These are phyloP conservation scores for Clavispora phyllophila DNA, from an alignment of 805 yeast species.

Conservation along the genomic window DNA sequence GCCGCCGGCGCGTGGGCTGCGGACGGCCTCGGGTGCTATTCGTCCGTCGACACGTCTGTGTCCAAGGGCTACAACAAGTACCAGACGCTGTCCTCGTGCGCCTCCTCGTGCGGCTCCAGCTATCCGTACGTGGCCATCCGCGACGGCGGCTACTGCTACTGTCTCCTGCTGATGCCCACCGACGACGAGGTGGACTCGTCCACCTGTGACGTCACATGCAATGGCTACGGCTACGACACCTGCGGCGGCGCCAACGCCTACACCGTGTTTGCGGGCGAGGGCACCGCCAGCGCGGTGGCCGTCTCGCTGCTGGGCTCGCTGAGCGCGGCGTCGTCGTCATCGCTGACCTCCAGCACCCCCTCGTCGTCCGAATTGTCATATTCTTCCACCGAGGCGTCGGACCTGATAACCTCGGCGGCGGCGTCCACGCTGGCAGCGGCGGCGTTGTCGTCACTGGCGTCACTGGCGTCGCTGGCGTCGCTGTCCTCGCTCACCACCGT, in stretches of 20 bases:
- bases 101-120: conserved; percentile 21
- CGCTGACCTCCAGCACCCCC: conserved; percentile 7
- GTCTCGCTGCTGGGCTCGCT: not conserved
- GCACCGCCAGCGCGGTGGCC: conserved; percentile 5
- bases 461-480: conserved; percentile 8
- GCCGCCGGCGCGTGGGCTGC: conserved; percentile 4
- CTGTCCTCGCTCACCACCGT: not conserved
- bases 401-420: not conserved
- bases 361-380: no score
- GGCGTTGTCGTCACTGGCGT: conserved; percentile 1
- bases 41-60: conserved; percentile 23
- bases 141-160: conserved; percentile 34
- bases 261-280: conserved; percentile 26
- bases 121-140: conserved; percentile 36
- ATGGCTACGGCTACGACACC: conserved; percentile 27
- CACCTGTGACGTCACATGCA: conserved; percentile 28
- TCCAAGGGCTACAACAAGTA: conserved; percentile 20
- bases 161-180: conserved; percentile 30
- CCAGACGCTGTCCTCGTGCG: conserved; percentile 29
- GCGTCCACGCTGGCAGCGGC: not conserved
- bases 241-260: conserved; percentile 38
- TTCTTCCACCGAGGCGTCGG: no score
- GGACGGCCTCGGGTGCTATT: conserved; percentile 24
- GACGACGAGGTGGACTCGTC: conserved; percentile 6
- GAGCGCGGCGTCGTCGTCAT: conserved; percentile 2